Conservation (phyloP, 441 rosid genomes). For the Kokia cookei region DNA sequence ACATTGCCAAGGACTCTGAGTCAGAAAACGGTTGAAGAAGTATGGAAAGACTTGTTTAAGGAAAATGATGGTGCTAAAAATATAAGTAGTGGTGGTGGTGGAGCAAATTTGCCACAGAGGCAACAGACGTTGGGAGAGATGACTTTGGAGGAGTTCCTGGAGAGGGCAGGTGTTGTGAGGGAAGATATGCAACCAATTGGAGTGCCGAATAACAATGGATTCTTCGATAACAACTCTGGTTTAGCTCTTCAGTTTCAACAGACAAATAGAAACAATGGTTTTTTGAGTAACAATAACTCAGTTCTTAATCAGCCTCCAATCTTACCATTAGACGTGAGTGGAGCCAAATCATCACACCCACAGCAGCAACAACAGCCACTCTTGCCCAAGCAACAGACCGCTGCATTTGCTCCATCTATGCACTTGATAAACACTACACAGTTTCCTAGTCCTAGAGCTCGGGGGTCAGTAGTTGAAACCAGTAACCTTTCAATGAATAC, state of each 20-base stretch:
- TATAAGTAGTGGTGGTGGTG: slow-evolving; percentile 11
- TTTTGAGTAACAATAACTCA: slow-evolving; percentile 29
- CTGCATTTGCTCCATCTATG: slow-evolving; percentile 37
- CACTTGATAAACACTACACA: slow-evolving; percentile 26
- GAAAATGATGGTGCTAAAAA: slow-evolving; percentile 27
- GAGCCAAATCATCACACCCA: slow-evolving; percentile 32
- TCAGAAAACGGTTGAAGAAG: slow-evolving; percentile 75
- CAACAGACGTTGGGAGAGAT: slow-evolving; percentile 68
- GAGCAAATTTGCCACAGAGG: slow-evolving; percentile 35
- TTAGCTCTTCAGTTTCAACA: slow-evolving; percentile 44
- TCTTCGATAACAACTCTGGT: slow-evolving; percentile 29
- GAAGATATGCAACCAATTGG: slow-evolving; percentile 43
- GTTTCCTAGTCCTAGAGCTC: slow-evolving; percentile 38
- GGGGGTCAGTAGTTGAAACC: slow-evolving; percentile 36
- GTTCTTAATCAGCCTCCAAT: slow-evolving; percentile 39
- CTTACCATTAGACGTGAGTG: slow-evolving; percentile 38
- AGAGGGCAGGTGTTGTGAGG: slow-evolving; percentile 53
- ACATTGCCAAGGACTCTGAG: slow-evolving; percentile 71
- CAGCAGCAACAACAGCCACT: slow-evolving; percentile 42
- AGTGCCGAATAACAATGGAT: slow-evolving; percentile 22
- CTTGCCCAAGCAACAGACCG: slow-evolving; percentile 43
- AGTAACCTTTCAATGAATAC: slow-evolving; percentile 37
- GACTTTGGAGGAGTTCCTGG: slow-evolving; percentile 69
- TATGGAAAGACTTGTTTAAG: slow-evolving; percentile 54
- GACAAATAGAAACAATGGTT: slow-evolving; percentile 33